Conservation (phyloP, 192 early-diverging fungal genomes). For the Phycomyces blakesleeanus region DNA sequence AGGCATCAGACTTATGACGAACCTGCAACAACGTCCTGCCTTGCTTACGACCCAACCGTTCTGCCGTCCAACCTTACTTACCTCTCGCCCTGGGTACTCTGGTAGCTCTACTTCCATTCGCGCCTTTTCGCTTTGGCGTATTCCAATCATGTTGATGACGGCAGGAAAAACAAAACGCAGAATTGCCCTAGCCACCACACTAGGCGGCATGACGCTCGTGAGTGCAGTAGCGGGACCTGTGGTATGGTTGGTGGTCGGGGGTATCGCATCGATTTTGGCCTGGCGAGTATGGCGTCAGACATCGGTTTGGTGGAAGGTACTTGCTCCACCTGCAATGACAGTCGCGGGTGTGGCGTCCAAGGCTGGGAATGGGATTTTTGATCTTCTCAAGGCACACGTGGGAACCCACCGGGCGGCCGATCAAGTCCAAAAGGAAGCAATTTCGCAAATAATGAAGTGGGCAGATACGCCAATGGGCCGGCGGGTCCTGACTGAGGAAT, state of each 20-base stretch:
- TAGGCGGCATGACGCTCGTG: constrained; percentile 3
- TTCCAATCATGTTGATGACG: constrained; percentile 2
- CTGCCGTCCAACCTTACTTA: no score
- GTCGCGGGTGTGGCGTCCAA: background rate
- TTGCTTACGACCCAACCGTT: no score
- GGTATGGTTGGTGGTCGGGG: constrained; percentile 8
- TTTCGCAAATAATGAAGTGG: constrained; percentile 10
- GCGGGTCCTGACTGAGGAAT: background rate
- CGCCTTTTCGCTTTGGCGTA: background rate
- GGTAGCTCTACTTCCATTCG: background rate
- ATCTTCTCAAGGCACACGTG: background rate
- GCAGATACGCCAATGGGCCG: background rate
- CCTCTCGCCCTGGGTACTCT: no score
- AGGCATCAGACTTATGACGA: no score
- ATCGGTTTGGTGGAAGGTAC: constrained; percentile 6
- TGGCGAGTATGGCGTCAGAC: constrained; percentile 12
- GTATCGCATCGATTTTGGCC: constrained; percentile 5
- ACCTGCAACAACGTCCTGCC: no score
- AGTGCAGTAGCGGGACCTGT: background rate
- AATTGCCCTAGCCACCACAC: background rate
- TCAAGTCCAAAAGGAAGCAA: constrained; percentile 9
- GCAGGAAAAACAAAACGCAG: background rate
- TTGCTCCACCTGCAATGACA: background rate
- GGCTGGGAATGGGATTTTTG: background rate
- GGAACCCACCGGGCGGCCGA: constrained; percentile 21